phyloP scores from a whole-genome alignment of 2,329 filamentous ascomycete genomes.

The Fusarium clavum region DNA sequence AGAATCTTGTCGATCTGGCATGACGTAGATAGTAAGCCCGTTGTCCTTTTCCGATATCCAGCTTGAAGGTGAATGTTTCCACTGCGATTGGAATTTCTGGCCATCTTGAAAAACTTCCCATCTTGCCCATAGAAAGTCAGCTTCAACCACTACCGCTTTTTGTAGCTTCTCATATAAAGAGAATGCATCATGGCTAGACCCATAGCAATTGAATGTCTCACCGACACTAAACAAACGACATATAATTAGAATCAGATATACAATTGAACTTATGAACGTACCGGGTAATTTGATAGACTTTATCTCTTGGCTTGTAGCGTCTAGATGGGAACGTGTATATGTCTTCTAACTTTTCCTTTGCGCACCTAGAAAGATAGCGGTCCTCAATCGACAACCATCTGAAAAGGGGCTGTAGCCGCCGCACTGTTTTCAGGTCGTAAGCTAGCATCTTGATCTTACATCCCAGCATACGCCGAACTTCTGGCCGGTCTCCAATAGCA shows the following conservation, averaged over 20 bases:
- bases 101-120: conserved; percentile 13
- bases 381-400: conserved; percentile 16
- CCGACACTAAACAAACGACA: conserved; percentile 1
- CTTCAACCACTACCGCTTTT: conserved; percentile 8
- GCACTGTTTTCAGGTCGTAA: conserved; percentile 5
- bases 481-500: conserved; percentile 22
- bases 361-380: conserved; percentile 21
- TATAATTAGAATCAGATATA: neutral
- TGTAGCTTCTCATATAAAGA: conserved; percentile 16
- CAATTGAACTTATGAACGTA: neutral
- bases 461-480: neutral
- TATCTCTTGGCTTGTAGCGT: conserved; percentile 7
- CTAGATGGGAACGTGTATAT: neutral
- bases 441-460: conserved; percentile 8
- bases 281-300: conserved; percentile 26
- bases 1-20: conserved; percentile 2
- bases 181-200: neutral
- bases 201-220: conserved; percentile 16
- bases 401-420: conserved; percentile 10
- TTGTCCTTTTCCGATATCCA: conserved; percentile 2
- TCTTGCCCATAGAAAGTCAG: neutral
- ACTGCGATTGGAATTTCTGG: neutral
- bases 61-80: neutral
- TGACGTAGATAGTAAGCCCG: conserved; percentile 18
- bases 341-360: neutral